Conservation (phyloP, 495 filamentous ascomycete genomes). For the Aspergillus sparsus region DNA sequence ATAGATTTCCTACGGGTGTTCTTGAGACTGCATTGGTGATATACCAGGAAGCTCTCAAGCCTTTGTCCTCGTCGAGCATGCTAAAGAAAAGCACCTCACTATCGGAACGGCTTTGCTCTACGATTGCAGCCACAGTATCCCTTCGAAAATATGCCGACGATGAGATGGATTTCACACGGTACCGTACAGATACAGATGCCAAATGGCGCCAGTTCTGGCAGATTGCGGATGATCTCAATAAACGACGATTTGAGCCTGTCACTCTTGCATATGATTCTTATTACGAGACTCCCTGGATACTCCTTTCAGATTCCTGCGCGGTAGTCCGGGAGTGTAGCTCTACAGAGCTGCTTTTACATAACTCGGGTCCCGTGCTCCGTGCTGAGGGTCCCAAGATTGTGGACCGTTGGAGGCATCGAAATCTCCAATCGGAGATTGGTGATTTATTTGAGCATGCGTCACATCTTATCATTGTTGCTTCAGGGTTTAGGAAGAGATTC, state of each 20-base stretch:
- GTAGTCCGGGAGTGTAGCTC: conserved; percentile 76
- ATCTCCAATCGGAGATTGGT: conserved; percentile 42
- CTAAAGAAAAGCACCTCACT: conserved; percentile 54
- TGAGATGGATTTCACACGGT: conserved; percentile 71
- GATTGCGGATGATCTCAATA: conserved; percentile 81
- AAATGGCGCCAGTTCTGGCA: conserved; percentile 93
- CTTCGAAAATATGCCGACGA: conserved; percentile 60
- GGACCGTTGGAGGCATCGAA: conserved; percentile 49
- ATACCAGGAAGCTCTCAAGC: conserved; percentile 63
- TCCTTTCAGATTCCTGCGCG: conserved; percentile 76
- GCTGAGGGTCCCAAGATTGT: conserved; percentile 39
- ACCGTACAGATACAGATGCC: conserved; percentile 66
- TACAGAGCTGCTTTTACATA: conserved; percentile 64
- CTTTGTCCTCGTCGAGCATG: conserved; percentile 36
- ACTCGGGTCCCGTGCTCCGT: conserved; percentile 36
- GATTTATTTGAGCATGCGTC: conserved; percentile 41
- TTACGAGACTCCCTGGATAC: conserved; percentile 74
- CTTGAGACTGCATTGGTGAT: conserved; percentile 80
- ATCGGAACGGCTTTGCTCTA: conserved; percentile 67
- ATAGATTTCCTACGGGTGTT: conserved; percentile 70
- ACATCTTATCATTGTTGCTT: conserved; percentile 58
- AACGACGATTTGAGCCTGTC: conserved; percentile 74
- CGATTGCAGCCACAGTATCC: conserved; percentile 63
- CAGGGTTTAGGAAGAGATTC: conserved; percentile 58
- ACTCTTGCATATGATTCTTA: conserved; percentile 72